phyloP scores from a whole-genome alignment of 2,329 filamentous ascomycete genomes.

The Dothistroma septosporum region DNA sequence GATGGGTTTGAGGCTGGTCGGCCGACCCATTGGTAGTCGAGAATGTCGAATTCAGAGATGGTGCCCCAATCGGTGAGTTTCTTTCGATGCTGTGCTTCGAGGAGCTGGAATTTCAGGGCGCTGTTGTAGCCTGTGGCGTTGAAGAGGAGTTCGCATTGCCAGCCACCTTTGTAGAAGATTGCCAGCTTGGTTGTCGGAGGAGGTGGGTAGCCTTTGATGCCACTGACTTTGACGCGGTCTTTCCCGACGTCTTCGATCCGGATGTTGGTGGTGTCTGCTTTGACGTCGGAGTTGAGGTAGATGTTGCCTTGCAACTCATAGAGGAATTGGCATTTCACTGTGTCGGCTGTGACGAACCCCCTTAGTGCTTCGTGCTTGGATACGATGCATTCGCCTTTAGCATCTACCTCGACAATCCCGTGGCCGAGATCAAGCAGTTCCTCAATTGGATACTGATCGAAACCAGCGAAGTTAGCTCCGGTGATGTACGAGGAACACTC shows the following conservation, averaged over 20 bases:
- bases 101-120: constrained; percentile 42
- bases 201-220: constrained; percentile 43
- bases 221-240: constrained; percentile 48
- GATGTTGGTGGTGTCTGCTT: constrained; percentile 48
- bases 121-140: constrained; percentile 45
- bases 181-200: constrained; percentile 50
- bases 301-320: constrained; percentile 53
- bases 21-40: constrained; percentile 30
- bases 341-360: constrained; percentile 43
- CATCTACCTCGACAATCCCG: constrained; percentile 32
- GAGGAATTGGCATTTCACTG: constrained; percentile 50
- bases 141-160: constrained; percentile 42
- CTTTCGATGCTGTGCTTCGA: constrained; percentile 41
- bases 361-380: constrained; percentile 36
- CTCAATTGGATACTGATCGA: constrained; percentile 35
- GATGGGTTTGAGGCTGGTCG: constrained; percentile 34
- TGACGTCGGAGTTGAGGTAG: constrained; percentile 56
- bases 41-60: constrained; percentile 25
- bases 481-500: constrained; percentile 41
- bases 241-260: constrained; percentile 48
- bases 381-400: constrained; percentile 34
- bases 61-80: constrained; percentile 31
- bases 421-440: constrained; percentile 34
- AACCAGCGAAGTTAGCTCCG: constrained; percentile 41
- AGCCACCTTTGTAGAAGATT: constrained; percentile 44